Conservation (phyloP, 495 filamentous ascomycete genomes). For the Hypoxylon crocopeplum region DNA sequence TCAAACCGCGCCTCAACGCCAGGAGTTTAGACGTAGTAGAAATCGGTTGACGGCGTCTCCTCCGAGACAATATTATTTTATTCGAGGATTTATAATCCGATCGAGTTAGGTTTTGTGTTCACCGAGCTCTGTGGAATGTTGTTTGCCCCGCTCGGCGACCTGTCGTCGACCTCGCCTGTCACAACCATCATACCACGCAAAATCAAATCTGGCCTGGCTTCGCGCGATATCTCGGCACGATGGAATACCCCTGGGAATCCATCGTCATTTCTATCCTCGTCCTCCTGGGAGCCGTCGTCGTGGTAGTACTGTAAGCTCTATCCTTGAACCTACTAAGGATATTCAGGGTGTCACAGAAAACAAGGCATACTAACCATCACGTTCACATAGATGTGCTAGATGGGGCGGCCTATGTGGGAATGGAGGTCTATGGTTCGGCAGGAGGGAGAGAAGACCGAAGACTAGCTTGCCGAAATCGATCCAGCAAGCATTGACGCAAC, state of each 20-base stretch:
- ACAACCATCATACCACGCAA: neutral
- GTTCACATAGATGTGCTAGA: conserved; percentile 3
- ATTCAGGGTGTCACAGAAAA: no score
- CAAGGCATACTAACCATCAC: conserved; percentile 1
- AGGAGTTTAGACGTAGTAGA: neutral
- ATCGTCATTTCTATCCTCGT: conserved; percentile 4
- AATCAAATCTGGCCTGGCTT: neutral
- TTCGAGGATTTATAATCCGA: conserved; percentile 15
- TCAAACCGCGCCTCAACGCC: conserved; percentile 1
- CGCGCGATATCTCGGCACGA: neutral
- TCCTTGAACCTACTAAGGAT: neutral
- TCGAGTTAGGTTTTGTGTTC: conserved; percentile 21
- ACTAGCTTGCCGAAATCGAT: conserved; percentile 15
- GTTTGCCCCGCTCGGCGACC: conserved; percentile 16
- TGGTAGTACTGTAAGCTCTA: conserved; percentile 14
- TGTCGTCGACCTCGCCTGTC: conserved; percentile 8
- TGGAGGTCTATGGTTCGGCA: neutral
- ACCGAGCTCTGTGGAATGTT: conserved; percentile 19
- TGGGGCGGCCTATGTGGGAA: neutral
- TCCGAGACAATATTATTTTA: neutral
- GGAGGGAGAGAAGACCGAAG: conserved; percentile 4
- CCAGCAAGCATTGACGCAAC: conserved; percentile 20
- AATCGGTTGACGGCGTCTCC: neutral
- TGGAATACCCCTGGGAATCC: conserved; percentile 11
- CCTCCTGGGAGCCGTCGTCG: conserved; percentile 3